Evolutionary conservation across 768 basidiomycete genomes (phyloP).

Genomic region (Multifurca ochricompacta): DNA sequence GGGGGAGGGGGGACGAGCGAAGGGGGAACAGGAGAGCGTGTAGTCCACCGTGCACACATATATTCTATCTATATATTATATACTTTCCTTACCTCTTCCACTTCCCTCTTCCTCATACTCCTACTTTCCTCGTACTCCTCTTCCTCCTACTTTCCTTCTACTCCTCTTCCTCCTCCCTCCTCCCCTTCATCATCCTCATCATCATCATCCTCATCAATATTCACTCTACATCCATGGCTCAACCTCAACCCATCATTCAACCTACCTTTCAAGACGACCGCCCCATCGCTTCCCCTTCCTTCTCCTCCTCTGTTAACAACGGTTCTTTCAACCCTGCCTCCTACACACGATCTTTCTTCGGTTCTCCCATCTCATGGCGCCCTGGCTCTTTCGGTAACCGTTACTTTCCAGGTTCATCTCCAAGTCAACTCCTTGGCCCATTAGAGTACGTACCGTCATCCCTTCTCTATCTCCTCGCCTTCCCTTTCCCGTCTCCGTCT

Average conservation of each 20-base stretch:
- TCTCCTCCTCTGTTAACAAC: slow-evolving; percentile 44
- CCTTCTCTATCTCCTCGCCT: neutral
- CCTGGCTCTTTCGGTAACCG: slow-evolving; percentile 57
- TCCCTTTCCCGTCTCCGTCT: neutral
- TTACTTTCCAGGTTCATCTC: slow-evolving; percentile 56
- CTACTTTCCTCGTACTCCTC: no score
- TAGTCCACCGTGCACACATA: no score
- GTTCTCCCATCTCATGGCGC: slow-evolving; percentile 67
- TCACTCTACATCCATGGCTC: no score
- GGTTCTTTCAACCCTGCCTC: slow-evolving; percentile 57
- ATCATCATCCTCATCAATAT: no score
- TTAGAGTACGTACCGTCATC: slow-evolving; percentile 49
- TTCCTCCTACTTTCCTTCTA: slow-evolving; percentile 3
- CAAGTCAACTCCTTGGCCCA: slow-evolving; percentile 48
- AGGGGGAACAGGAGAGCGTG: no score
- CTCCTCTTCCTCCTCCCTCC: slow-evolving; percentile 6
- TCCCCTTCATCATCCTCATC: no score
- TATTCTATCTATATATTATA: no score
- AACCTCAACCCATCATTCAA: slow-evolving; percentile 41
- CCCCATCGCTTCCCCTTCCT: slow-evolving; percentile 38
- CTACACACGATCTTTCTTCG: slow-evolving; percentile 60
- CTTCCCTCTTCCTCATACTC: no score
- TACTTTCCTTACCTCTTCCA: no score
- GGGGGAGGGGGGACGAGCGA: no score
- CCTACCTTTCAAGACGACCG: slow-evolving; percentile 26